Evolutionary conservation across 441 rosid genomes (phyloP).

Genomic region (Pelargonium citronellum): DNA sequence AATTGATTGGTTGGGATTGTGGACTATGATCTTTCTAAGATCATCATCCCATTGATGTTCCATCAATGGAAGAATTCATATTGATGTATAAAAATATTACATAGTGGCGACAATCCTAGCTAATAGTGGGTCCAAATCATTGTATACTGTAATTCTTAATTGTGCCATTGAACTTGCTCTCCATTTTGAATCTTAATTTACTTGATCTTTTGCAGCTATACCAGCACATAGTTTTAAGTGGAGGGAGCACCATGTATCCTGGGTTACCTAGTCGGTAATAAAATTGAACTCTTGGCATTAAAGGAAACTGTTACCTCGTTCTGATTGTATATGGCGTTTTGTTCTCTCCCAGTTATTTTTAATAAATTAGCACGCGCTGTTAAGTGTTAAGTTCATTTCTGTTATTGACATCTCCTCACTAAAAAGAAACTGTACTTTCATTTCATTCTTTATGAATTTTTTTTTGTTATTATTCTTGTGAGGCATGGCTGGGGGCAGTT

Average conservation of each 20-base stretch:
- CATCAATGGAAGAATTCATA: conserved; percentile 1
- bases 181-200: conserved; percentile 5
- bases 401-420: not conserved
- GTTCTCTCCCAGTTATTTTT: not conserved
- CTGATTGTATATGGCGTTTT: conserved; percentile 4
- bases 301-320: not conserved
- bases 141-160: not conserved
- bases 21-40: conserved; percentile 3
- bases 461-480: not conserved
- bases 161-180: not conserved
- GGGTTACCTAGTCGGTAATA: conserved; percentile 96
- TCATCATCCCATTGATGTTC: not conserved
- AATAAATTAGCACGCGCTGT: not conserved
- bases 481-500: not conserved
- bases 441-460: not conserved
- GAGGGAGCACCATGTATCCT: conserved; percentile 99
- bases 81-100: conserved; percentile 3
- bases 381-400: not conserved
- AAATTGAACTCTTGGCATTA: not conserved
- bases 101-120: not conserved
- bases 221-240: conserved; percentile 95
- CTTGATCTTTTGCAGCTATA: conserved; percentile 56
- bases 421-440: not conserved
- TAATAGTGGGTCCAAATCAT: not conserved
- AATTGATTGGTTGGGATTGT: conserved; percentile 9